phyloP scores from a whole-genome alignment of 768 basidiomycete genomes.

The Amanita molliuscula region DNA sequence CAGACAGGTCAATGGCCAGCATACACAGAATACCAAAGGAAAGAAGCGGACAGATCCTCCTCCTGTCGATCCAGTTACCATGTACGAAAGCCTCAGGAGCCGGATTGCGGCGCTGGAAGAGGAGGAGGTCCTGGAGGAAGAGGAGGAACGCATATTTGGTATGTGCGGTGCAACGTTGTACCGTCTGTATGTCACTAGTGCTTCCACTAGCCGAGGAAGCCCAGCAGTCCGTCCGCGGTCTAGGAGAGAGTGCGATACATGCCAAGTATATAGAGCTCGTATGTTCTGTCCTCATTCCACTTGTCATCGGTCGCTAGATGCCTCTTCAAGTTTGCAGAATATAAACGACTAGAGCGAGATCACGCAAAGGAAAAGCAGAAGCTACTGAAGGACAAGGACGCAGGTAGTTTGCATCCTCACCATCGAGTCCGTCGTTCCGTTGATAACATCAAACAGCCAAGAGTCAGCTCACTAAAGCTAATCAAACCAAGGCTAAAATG shows the following conservation, averaged over 20 bases:
- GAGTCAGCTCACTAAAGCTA: constrained; percentile 76
- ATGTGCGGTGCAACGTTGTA: constrained; percentile 17
- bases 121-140: constrained; percentile 78
- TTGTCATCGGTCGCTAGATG: constrained; percentile 11
- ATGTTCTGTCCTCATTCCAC: constrained; percentile 14
- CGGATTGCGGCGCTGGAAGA: constrained; percentile 86
- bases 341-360: constrained; percentile 80
- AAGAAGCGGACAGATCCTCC: constrained; percentile 63
- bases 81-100: constrained; percentile 85
- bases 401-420: constrained; percentile 38
- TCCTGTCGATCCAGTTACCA: constrained; percentile 63
- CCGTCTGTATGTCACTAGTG: constrained; percentile 11
- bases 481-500: constrained; percentile 83
- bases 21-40: constrained; percentile 34
- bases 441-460: constrained; percentile 44
- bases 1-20: constrained; percentile 28
- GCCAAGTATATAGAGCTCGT: constrained; percentile 86
- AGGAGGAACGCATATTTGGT: constrained; percentile 77
- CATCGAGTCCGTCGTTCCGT: constrained; percentile 4
- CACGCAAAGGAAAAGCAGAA: constrained; percentile 92
- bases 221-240: constrained; percentile 73
- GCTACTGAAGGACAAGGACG: constrained; percentile 82
- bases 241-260: constrained; percentile 77
- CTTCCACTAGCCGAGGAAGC: constrained; percentile 68
- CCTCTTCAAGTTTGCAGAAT: constrained; percentile 66